A percentile compares a stretch with the other conserved stretches of the same genome.
phyloP scores from a whole-genome alignment of 257 asterid species.

The Solanum virginianum region DNA sequence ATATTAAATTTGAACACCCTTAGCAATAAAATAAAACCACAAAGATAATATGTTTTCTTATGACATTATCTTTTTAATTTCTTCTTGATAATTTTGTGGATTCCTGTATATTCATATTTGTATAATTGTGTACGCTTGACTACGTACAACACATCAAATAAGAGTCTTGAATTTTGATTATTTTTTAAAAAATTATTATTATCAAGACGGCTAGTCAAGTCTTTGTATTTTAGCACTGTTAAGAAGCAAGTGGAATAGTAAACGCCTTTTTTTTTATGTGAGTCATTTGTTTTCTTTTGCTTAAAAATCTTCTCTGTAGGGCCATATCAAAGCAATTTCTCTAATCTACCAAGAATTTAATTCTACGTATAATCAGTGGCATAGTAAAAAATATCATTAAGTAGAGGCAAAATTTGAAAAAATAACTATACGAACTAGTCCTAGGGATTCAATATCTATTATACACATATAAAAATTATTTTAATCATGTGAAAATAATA shows the following conservation, averaged over 20 bases:
- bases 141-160: neutral
- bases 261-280: neutral
- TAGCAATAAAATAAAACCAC: no score
- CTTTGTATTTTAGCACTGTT: neutral
- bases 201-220: neutral
- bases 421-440: no score
- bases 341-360: neutral
- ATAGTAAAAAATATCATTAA: no score
- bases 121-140: neutral
- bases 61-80: neutral
- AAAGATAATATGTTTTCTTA: neutral
- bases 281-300: neutral
- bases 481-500: no score
- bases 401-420: fast-evolving
- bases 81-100: neutral
- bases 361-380: no score
- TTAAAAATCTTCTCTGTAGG: neutral
- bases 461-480: no score
- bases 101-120: neutral
- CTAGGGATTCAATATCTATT: no score
- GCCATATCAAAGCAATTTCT: neutral
- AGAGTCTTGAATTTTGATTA: neutral
- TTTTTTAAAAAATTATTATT: no score
- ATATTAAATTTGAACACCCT: neutral
- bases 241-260: neutral